Base-by-base conservation (phyloP, 139 green algal species). In the Coccomyxa sp. region DNA sequence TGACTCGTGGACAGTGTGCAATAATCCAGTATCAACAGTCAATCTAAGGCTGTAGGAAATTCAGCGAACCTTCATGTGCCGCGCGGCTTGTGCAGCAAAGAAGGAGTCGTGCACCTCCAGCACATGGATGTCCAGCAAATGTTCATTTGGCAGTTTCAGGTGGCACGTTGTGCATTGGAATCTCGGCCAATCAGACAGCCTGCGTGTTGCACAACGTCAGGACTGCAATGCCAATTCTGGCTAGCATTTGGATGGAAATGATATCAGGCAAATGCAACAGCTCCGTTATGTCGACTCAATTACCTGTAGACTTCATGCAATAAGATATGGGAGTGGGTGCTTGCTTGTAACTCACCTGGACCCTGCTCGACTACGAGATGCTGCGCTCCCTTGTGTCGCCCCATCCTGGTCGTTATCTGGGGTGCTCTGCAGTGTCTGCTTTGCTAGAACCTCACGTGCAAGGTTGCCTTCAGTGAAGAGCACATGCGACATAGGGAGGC, bases 61-160 rank as follows among this genome's bases (percentile, higher is more conserved):
- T 51, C 18, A 13, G 45, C 79, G 0, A 77, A 86, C 83, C 58
- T 74, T 82, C 11, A 89, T 74, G 38, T 84, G 68, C 12, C 85
- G 87, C 3, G 87, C 82, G 7, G 81, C 90, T 60, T 92, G 90
- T 0, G 88, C 89, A n/a, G 84, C 83, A 82, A 92, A 92, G 79
- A 91, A 92, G 32, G 66, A 82, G 45, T 92, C 89, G 80, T 92
- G 89, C 27, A 84, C 51, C 81, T 92, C 88, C 0, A 63, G 30
- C 11, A 92, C 23, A 28, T 92, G 89, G 10, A 90, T 27, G 45
- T 85, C 76, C 21, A 90, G 81, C 32, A 92, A 79, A 58, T 90
- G 83, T 14, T 38, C 25, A 10, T 79, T 90, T 38, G 86, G 84
- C 45, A 92, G 83, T 30, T 58, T 31, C 17, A 76, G 81, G 11